Conservation (phyloP, 345 rosid genomes). For the Crucihimalaya himalaica region DNA sequence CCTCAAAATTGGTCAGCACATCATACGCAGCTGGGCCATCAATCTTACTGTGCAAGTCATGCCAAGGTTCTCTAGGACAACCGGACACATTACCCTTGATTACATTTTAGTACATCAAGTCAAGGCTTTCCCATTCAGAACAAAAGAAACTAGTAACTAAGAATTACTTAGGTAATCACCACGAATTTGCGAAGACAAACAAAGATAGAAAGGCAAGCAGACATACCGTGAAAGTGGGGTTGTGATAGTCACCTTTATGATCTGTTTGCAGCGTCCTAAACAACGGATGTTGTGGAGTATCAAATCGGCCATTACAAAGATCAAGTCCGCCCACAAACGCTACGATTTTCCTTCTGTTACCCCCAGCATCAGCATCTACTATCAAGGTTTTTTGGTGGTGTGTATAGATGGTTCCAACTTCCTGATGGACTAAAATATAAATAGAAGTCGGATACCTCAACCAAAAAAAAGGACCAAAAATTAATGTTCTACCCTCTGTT, state of each 20-base stretch:
- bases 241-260: slow-evolving; percentile 91
- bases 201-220: slow-evolving; percentile 17
- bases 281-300: slow-evolving; percentile 79
- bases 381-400: slow-evolving; percentile 96
- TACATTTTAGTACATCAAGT: background rate
- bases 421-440: slow-evolving; percentile 50
- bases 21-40: slow-evolving; percentile 99
- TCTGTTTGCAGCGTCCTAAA: slow-evolving; percentile 69
- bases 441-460: slow-evolving; percentile 13
- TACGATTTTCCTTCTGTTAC: slow-evolving; percentile 68
- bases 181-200: background rate
- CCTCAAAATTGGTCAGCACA: slow-evolving; percentile 87
- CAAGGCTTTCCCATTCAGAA: slow-evolving; percentile 2
- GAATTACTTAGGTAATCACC: background rate
- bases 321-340: slow-evolving; percentile 98
- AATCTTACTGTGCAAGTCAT: slow-evolving; percentile 87
- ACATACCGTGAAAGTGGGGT: slow-evolving; percentile 82
- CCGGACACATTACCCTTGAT: slow-evolving; percentile 66
- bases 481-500: slow-evolving; percentile 61
- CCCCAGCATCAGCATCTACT: slow-evolving; percentile 90
- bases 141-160: background rate
- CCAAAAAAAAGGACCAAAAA: slow-evolving; percentile 9
- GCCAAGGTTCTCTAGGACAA: slow-evolving; percentile 96
- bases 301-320: slow-evolving; percentile 92
- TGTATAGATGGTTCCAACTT: slow-evolving; percentile 88